Evolutionary conservation across 176 grass and related monocot species (phyloP).

Genomic region (Raddia guianensis): DNA sequence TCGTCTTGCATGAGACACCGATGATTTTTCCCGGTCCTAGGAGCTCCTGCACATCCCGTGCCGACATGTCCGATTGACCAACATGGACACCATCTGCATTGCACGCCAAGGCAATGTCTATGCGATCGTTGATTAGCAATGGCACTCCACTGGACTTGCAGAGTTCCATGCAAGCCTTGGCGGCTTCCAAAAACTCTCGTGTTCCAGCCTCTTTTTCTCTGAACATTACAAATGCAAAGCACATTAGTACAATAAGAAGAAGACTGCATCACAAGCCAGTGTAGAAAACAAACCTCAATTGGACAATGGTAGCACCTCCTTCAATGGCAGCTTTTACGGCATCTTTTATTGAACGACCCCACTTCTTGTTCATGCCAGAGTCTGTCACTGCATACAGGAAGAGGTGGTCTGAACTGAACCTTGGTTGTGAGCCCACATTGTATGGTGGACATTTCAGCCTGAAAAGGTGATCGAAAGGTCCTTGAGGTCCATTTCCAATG

Average conservation of each 20-base stretch:
- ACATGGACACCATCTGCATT: conserved; percentile 85
- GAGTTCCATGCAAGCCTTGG: conserved; percentile 63
- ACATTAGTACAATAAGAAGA: not conserved
- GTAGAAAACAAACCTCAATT: conserved; percentile 61
- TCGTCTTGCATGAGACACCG: conserved; percentile 85
- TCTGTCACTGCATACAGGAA: conserved; percentile 95
- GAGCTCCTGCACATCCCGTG: conserved; percentile 49
- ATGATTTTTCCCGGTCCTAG: conserved; percentile 82
- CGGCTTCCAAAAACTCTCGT: conserved; percentile 68
- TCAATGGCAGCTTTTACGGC: conserved; percentile 73
- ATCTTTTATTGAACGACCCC: conserved; percentile 77
- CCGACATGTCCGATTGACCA: conserved; percentile 83
- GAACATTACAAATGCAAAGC: conserved; percentile 27
- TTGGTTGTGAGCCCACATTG: conserved; percentile 43
- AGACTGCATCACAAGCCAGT: not conserved
- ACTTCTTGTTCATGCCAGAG: conserved; percentile 83
- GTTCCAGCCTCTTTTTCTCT: conserved; percentile 83
- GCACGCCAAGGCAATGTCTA: conserved; percentile 83
- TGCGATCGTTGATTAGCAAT: conserved; percentile 84
- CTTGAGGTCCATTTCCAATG: conserved; percentile 85
- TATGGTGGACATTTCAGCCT: conserved; percentile 51
- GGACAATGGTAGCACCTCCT: conserved; percentile 86
- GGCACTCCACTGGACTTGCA: conserved; percentile 69
- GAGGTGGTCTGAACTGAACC: conserved; percentile 61
- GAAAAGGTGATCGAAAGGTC: conserved; percentile 89